Conservation (phyloP, 257 asterid genomes). For the Fraxinus americana region DNA sequence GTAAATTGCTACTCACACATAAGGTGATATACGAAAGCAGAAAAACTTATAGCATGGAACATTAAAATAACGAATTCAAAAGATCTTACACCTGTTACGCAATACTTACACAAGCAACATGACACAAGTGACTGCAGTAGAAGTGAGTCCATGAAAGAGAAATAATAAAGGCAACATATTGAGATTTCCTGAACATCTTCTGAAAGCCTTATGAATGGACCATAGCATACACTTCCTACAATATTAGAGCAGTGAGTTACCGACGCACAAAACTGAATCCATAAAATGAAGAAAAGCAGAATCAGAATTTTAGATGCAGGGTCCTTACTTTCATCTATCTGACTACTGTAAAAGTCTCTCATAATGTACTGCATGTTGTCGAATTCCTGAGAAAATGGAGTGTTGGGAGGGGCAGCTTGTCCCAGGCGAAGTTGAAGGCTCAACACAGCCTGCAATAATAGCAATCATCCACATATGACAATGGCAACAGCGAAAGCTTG, state of each 20-base stretch:
- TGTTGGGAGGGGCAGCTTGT: conserved; percentile 50
- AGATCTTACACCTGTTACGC: background rate
- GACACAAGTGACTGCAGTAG: conserved; percentile 73
- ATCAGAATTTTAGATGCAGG: conserved; percentile 4
- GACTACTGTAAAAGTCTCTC: conserved; percentile 53
- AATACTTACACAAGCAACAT: conserved; percentile 86
- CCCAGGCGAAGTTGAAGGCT: conserved; percentile 67
- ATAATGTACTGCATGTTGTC: conserved; percentile 57
- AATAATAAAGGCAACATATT: conserved; percentile 74
- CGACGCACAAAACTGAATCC: conserved; percentile 12
- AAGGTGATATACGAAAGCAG: background rate
- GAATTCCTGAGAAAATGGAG: conserved; percentile 53
- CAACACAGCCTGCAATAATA: conserved; percentile 72
- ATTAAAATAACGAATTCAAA: conserved; percentile 10
- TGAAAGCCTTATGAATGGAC: conserved; percentile 79
- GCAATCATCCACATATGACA: conserved; percentile 9
- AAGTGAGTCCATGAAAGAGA: conserved; percentile 56
- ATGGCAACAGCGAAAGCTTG: conserved; percentile 1
- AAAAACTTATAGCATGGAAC: background rate
- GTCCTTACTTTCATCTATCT: conserved; percentile 48
- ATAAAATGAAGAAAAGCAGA: conserved; percentile 27
- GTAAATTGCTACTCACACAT: background rate
- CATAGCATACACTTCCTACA: conserved; percentile 47
- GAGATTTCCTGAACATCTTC: conserved; percentile 84
- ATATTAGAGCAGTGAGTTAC: conserved; percentile 15